Percentiles rank a stretch among this genome's conserved stretches.
Evolutionary conservation across 805 yeast species (phyloP).

Genomic region (Starmerella apicola): DNA sequence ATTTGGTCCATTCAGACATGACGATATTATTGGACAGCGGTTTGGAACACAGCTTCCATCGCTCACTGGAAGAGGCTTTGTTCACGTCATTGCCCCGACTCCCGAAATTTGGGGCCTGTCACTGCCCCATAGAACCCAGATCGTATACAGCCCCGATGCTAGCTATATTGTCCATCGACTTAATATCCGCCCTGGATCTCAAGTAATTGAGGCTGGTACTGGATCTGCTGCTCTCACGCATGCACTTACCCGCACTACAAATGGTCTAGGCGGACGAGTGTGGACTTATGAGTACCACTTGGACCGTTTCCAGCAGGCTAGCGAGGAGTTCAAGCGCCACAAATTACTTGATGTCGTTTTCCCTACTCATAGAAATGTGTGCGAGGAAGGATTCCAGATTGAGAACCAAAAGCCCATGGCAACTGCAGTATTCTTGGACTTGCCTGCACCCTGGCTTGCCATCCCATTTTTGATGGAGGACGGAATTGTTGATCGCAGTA

Average conservation of each 20-base stretch:
- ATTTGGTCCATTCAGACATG: constrained; percentile 82
- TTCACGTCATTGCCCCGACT: constrained; percentile 79
- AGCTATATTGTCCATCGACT: constrained; percentile 79
- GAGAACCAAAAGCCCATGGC: constrained; percentile 31
- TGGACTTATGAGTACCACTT: constrained; percentile 89
- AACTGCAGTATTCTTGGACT: constrained; percentile 70
- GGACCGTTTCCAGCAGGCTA: constrained; percentile 68
- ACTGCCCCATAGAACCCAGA: constrained; percentile 93
- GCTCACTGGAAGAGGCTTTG: constrained; percentile 57
- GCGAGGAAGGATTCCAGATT: constrained; percentile 63
- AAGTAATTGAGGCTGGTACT: constrained; percentile 93
- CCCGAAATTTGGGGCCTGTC: constrained; percentile 96
- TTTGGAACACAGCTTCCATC: constrained; percentile 77
- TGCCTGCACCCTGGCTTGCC: constrained; percentile 97
- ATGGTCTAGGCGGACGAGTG: constrained; percentile 39
- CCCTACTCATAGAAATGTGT: constrained; percentile 84
- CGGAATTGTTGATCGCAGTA: constrained; percentile 26
- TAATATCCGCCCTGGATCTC: constrained; percentile 56
- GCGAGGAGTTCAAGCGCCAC: constrained; percentile 62
- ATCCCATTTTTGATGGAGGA: constrained; percentile 50
- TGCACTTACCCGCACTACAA: constrained; percentile 69
- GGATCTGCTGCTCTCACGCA: constrained; percentile 96
- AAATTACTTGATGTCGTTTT: constrained; percentile 46
- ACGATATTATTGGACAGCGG: constrained; percentile 61
- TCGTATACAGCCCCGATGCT: constrained; percentile 92